Evolutionary conservation across 108 stramenopile species (phyloP), one percentile per base, ranked within the genome.

Genomic region (Licmophora abbreviata): DNA sequence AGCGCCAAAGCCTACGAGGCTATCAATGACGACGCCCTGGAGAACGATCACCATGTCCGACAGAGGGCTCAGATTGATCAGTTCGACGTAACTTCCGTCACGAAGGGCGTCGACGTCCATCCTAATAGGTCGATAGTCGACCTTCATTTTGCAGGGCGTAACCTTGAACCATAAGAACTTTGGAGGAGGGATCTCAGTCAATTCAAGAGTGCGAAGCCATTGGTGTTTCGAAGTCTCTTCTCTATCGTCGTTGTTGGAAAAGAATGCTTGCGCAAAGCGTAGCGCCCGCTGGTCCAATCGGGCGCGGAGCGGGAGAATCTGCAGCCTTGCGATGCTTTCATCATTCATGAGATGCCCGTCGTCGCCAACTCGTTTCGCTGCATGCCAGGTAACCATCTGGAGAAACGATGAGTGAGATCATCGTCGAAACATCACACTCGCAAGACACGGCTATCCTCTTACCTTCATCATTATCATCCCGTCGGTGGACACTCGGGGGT

Each of bases 21-120:
- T 48, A 14, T 56, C 40, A 31, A 86, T 62, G 40, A 63, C 59
- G 21, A 85, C 82, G 49, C 75, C 56, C 48, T 79, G 46, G 9
- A 93, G 67, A 9, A 66, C 66, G 0, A 93, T 74, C 14, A 86
- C 68, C 82, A 93, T 80, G 14, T 71, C 74, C 50, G 88, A 81
- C 27, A 93, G 58, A 7, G 91, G 86, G 58, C 80, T 81, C 8
- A 93, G 42, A 62, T 93, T 93, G 30, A 88, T 41, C 20, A 93
- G 63, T 54, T 93, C 91, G 9, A 85, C 73, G 31, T 80, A 68
- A 22, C 66, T 70, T 10, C 91, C 91, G 28, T 84, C 77, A 11
- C 76, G 69, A 36, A 93, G 54, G 14, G 86, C 79, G 35, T 48
- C 52, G 8, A 74, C 53, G 51, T 93, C 81, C 47, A 88, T 44